Evolutionary conservation across 805 yeast genomes (phyloP).

Genomic region (Ogataea angusta): DNA sequence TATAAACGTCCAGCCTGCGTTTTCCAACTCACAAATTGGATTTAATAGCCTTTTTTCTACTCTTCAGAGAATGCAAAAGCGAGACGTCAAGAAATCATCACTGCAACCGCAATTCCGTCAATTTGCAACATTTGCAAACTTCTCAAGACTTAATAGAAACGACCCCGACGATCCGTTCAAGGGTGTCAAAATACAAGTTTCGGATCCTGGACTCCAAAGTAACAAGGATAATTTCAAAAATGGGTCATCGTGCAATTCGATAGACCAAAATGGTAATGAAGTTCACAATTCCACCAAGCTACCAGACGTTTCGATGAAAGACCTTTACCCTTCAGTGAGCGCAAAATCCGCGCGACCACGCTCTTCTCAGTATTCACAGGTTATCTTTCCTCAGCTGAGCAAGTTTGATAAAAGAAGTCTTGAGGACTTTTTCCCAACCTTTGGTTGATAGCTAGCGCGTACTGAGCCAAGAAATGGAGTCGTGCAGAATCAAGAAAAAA

Average conservation of each 20-base stretch:
- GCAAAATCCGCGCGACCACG: slow-evolving; percentile 8
- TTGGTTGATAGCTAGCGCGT: not conserved
- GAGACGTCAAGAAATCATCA: slow-evolving; percentile 7
- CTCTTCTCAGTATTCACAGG: slow-evolving; percentile 18
- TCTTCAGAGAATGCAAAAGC: slow-evolving; percentile 2
- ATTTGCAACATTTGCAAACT: slow-evolving; percentile 16
- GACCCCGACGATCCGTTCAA: slow-evolving; percentile 11
- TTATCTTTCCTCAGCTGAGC: slow-evolving; percentile 19
- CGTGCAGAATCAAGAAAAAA: slow-evolving; percentile 4
- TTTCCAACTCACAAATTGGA: slow-evolving; percentile 14
- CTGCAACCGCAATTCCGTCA: slow-evolving; percentile 19
- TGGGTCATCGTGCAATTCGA: slow-evolving; percentile 13
- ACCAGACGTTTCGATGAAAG: slow-evolving; percentile 3
- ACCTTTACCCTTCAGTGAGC: not conserved
- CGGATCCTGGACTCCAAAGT: slow-evolving; percentile 19
- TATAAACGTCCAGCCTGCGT: slow-evolving; percentile 31
- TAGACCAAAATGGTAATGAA: slow-evolving; percentile 8
- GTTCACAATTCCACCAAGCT: slow-evolving; percentile 5
- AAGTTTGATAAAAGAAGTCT: slow-evolving; percentile 5
- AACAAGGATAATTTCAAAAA: slow-evolving; percentile 21
- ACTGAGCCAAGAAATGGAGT: not conserved
- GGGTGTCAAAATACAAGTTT: slow-evolving; percentile 27
- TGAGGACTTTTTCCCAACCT: not conserved
- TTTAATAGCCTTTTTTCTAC: slow-evolving; percentile 13
- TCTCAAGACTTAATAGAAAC: slow-evolving; percentile 9